Conservation (phyloP, 768 basidiomycete species). For the Lactarius trivialis region DNA sequence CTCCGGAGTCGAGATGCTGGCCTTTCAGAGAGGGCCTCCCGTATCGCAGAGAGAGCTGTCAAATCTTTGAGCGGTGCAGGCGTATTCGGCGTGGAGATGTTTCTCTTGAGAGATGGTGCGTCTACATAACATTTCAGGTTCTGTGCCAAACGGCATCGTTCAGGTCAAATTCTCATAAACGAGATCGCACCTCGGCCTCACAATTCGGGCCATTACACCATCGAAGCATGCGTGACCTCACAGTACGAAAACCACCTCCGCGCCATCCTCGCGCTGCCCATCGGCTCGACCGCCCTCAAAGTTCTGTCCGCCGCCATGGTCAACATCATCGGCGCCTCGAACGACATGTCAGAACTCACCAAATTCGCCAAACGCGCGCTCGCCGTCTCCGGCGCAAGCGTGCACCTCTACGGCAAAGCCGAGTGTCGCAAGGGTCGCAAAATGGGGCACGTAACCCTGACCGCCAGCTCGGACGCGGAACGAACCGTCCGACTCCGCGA, state of each 20-base stretch:
- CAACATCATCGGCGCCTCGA: conserved; percentile 85
- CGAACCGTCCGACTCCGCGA: conserved; percentile 62
- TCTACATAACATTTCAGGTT: background rate
- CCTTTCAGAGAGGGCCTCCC: conserved; percentile 54
- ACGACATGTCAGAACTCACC: conserved; percentile 54
- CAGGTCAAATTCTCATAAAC: conserved; percentile 79
- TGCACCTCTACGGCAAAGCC: conserved; percentile 93
- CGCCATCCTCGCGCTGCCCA: conserved; percentile 82
- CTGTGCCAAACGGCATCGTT: background rate
- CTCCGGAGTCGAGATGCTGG: conserved; percentile 53
- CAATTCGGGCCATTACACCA: conserved; percentile 98
- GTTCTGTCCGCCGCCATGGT: conserved; percentile 89
- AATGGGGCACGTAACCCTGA: conserved; percentile 95
- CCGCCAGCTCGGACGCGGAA: conserved; percentile 74
- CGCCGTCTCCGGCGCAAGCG: conserved; percentile 61
- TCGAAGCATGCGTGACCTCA: conserved; percentile 93
- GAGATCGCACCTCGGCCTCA: conserved; percentile 98
- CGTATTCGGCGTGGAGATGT: conserved; percentile 98
- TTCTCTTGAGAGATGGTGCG: conserved; percentile 80
- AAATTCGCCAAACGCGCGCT: conserved; percentile 54
- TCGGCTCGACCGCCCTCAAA: conserved; percentile 83
- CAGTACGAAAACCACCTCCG: conserved; percentile 98
- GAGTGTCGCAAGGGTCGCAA: conserved; percentile 87
- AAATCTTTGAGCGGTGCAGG: conserved; percentile 80
- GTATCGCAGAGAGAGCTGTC: conserved; percentile 75